Conservation (phyloP, 106 monocot species). For the Gastrodia elata region DNA sequence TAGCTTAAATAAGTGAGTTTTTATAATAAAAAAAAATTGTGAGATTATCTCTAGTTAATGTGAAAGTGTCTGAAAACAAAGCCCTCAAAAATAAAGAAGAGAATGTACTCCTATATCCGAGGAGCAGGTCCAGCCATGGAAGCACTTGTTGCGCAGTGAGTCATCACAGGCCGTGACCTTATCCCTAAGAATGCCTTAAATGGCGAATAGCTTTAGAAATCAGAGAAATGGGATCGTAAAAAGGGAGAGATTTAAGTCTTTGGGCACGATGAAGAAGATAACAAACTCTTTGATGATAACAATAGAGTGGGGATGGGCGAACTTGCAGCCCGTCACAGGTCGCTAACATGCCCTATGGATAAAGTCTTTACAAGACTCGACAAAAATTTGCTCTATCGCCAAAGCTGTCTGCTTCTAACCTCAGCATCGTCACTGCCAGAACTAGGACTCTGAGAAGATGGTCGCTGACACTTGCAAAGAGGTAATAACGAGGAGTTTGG, state of each 20-base stretch:
- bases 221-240: neutral
- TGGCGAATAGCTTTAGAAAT: neutral
- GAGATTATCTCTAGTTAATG: too few species aligned
- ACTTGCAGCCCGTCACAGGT: constrained; percentile 19
- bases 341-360: constrained; percentile 7
- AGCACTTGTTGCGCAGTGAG: constrained; percentile 22
- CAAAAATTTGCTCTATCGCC: neutral
- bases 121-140: constrained; percentile 17
- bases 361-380: neutral
- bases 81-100: neutral
- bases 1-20: neutral
- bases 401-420: neutral
- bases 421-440: neutral
- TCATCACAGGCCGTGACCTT: constrained; percentile 32
- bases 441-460: neutral
- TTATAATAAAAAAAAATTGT: neutral
- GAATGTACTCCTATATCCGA: neutral
- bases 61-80: neutral
- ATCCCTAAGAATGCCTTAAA: constrained; percentile 12
- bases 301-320: constrained; percentile 29
- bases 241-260: neutral
- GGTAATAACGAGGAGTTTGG: neutral
- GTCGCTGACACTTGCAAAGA: neutral
- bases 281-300: constrained; percentile 19
- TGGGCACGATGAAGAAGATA: neutral